Base-by-base conservation (phyloP, 208 protist genomes). In the Crithidia brevicula region DNA sequence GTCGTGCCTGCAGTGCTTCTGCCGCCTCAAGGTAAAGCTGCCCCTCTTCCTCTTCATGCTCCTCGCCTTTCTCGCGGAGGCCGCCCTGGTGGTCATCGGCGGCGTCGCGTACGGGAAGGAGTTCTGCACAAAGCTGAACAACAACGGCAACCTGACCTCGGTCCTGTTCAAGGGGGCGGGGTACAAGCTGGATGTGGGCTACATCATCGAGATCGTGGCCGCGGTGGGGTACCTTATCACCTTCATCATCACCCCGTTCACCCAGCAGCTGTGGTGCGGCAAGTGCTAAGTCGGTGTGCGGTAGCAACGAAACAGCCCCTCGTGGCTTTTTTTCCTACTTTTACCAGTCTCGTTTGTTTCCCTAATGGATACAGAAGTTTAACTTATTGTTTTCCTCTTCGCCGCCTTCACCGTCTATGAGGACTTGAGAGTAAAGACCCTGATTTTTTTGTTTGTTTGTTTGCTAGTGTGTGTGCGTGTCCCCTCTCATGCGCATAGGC, bases 231-330 rank as follows among this genome's bases (percentile, higher is more conserved):
- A 74, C 45, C 20, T 79, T 0, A 56, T 85, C 25, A 71, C 66
- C 43, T 53, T 78, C n/a, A 62, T 88, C 46, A 36, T 88, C 43
- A 66, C 70, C 18, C 75, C 76, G 9, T 88, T 83, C 53, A 81
- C 83, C 1, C 79, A 83, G 73, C 63, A 83, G 53, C 74, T 85
- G 45, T 80, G 75, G 74, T 83, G 74, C 52, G 82, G 79, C 27
- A 85, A 81, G 42, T 58, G 31, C 50, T 85, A 60, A 79, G 45
- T 8, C 53, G 6, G 25, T 58, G 20, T 30, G 33, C 51, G 53
- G 40, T n/a, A 31, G 7, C 16, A 51, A 11, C 40, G 16, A 42
- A 1, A 25, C 20, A n/a, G n/a, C n/a, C n/a, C n/a, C n/a, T n/a
- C n/a, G n/a, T n/a, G n/a, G n/a, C n/a, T n/a, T n/a, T n/a, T n/a